Base-by-base conservation (phyloP, 1,139 yeast species). In the Spencermartinsiella ligniputridi region DNA sequence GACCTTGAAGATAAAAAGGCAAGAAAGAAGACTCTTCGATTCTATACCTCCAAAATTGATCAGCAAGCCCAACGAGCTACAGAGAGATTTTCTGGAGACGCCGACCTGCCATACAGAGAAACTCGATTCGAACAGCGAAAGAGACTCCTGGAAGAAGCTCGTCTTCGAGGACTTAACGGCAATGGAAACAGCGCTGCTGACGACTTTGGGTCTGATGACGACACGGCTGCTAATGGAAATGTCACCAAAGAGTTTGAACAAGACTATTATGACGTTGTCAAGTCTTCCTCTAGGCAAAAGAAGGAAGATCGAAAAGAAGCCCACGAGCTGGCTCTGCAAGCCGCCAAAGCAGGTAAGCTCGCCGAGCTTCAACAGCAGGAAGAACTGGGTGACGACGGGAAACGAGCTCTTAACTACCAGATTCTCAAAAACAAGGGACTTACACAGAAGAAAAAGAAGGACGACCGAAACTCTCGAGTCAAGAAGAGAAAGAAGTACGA, bases 401-500 rank as follows among this genome's bases (percentile, higher is more conserved):
- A 92, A 73, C 84, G 99, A 63, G 97, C 97, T 2, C 77, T 92
- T 62, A 89, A 85, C 63, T 92, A 82, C 70, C 97, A 90, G 70
- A 90, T 90, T 52, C 75, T 87, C 70, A 89, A 89, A 75, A 90
- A 90, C 68, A 89, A 87, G 72, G 99, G 99, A 62, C 80, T 92
- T 54, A 88, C 97, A 1, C 90, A 95, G 19, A 84, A 83, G 66
- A 78, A 96, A 63, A 85, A 85, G 73, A 92, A 92, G 75, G 97
- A 88, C 56, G 82, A 85, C 72, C 78, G 97, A 70, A 94, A 92
- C 64, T 79, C 97, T 35, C 83, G 99, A 70, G 97, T 92, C 62
- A 92, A 92, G 75, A 92, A 92, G 95, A 84, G 97, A 76, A 86
- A 82, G 81, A 88, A 88, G 79, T 92, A 86, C 71, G 97, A 88